These are phyloP conservation scores for Fusarium sp. DNA, from an alignment of 2,329 filamentous ascomycete genomes.

Conservation along the genomic window DNA sequence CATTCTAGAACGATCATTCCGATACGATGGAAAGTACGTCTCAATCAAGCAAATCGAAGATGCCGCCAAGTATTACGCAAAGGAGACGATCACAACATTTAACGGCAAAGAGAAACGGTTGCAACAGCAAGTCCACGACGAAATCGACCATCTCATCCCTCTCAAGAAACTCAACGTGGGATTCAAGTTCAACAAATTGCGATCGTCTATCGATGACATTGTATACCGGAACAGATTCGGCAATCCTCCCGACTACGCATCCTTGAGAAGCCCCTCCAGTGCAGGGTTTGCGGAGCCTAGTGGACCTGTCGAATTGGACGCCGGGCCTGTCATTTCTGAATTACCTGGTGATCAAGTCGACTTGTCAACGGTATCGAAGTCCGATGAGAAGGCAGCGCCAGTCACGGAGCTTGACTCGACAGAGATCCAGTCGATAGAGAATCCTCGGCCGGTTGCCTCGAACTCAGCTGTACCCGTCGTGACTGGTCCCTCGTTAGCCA, in stretches of 20 bases:
- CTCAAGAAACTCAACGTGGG: conserved; percentile 38
- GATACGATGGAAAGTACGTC: conserved; percentile 43
- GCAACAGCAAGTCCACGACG: conserved; percentile 43
- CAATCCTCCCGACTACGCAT: conserved; percentile 15
- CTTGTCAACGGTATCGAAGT: background rate
- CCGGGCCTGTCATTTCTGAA: conserved; percentile 12
- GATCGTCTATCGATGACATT: conserved; percentile 29
- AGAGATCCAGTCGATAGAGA: background rate
- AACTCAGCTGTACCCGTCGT: background rate
- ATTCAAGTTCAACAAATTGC: conserved; percentile 43
- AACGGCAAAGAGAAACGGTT: conserved; percentile 36
- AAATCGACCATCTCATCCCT: conserved; percentile 40
- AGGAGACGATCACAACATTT: conserved; percentile 32
- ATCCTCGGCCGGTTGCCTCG: background rate
- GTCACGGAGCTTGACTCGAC: conserved; percentile 30
- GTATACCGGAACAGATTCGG: conserved; percentile 41
- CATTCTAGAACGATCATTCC: conserved; percentile 39
- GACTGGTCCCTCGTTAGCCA: background rate
- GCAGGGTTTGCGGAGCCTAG: conserved; percentile 8
- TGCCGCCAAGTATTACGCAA: conserved; percentile 42
- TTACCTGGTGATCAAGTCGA: conserved; percentile 9
- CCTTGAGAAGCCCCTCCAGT: conserved; percentile 30
- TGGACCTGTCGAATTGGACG: conserved; percentile 14
- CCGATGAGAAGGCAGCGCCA: background rate
- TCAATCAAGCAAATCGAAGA: conserved; percentile 44